Percentiles rank a stretch among this genome's conserved stretches.
Evolutionary conservation across 192 early-diverging fungal species (phyloP).

Genomic region (Coemansia sp.): DNA sequence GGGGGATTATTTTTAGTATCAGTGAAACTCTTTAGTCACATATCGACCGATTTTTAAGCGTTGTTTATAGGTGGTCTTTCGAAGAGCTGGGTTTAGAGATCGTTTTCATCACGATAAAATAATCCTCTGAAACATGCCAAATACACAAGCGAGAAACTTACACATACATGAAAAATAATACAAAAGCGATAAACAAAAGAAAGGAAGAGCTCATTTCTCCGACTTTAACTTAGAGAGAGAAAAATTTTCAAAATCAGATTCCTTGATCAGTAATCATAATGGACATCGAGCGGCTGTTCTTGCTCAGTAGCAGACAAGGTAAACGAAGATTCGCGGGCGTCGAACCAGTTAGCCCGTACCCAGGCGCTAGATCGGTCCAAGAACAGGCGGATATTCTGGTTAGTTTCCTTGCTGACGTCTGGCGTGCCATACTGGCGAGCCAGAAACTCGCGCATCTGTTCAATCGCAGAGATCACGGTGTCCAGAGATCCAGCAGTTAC

Average conservation of each 20-base stretch:
- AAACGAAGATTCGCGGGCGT: not conserved
- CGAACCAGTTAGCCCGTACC: conserved; percentile 27
- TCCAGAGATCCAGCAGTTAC: conserved; percentile 24
- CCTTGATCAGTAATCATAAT: not conserved
- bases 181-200: conserved; percentile 9
- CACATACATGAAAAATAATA: conserved; percentile 13
- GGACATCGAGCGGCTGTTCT: not conserved
- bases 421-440: not conserved
- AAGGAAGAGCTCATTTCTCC: not conserved
- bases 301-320: not conserved
- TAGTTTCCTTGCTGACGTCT: not conserved
- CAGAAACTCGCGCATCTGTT: conserved; percentile 20
- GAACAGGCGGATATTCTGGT: conserved; percentile 18
- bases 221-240: not conserved
- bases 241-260: conserved; percentile 7
- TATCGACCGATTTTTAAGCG: conserved; percentile 27
- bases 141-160: too few relatives aligned
- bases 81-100: conserved; percentile 81
- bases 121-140: not conserved
- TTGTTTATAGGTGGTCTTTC: conserved; percentile 50
- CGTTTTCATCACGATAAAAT: conserved; percentile 51
- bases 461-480: conserved; percentile 24
- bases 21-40: conserved; percentile 30
- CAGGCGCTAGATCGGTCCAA: conserved; percentile 19
- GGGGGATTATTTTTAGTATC: not conserved